Evolutionary conservation across 306 rosid species (phyloP).

Genomic region (Dryas drummondii): DNA sequence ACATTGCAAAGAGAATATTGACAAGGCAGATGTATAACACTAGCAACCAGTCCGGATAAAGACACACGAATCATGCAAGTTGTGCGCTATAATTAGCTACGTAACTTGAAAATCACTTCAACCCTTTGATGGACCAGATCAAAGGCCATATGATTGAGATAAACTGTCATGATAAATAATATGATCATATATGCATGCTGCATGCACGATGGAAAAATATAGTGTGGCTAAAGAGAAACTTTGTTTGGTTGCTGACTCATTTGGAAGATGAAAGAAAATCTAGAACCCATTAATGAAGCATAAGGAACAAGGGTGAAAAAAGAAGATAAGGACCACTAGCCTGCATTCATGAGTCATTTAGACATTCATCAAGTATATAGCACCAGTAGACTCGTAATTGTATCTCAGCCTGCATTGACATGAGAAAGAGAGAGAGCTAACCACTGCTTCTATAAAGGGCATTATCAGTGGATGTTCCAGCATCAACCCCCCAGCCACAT

Average conservation of each 20-base stretch:
- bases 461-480: conserved; percentile 86
- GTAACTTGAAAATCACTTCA: neutral
- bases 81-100: neutral
- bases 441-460: conserved; percentile 90
- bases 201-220: neutral
- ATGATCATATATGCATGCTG: neutral
- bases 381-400: neutral
- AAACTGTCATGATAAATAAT: neutral
- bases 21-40: conserved; percentile 5
- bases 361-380: neutral
- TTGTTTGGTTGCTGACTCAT: neutral
- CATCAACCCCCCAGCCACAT: conserved; percentile 89
- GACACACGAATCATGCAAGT: neutral
- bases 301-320: neutral
- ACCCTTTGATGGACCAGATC: too few relatives aligned
- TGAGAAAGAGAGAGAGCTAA: conserved; percentile 36
- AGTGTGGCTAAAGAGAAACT: neutral
- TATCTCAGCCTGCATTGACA: conserved; percentile 14
- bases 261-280: neutral
- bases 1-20: conserved; percentile 2
- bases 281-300: neutral
- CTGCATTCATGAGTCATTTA: too few relatives aligned
- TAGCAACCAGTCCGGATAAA: neutral
- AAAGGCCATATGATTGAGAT: neutral
- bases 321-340: neutral